Base-by-base conservation (phyloP, 1,284 basidiomycete species). In the Rhodofomes roseus region DNA sequence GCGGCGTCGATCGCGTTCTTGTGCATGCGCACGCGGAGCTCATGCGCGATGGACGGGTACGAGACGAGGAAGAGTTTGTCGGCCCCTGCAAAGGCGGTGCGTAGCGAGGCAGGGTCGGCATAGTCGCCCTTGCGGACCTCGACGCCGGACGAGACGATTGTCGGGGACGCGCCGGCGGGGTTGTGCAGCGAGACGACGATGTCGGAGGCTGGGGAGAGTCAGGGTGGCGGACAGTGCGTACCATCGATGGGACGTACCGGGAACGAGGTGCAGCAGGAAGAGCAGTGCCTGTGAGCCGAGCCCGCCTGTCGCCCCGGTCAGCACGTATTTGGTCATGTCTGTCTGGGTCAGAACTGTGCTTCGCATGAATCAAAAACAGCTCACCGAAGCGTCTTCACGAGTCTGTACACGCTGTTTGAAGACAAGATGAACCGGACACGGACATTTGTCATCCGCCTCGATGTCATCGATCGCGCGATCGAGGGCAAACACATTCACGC, bases 1-100 rank as follows among this genome's bases (percentile, higher is more conserved):
- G 76, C 76, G 11, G 77, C 76, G 55, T 76, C 75, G 67, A 78
- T 77, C 22, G 76, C 77, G 58, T 62, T 68, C 50, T 57, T 66
- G 66, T 78, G 76, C 55, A 61, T 62, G 44, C 56, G 51, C 51
- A 73, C 72, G 56, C 74, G 71, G 27, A 73, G 61, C 31, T 70
- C 66, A 65, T 73, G 65, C 16, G 70, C 68, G 62, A 77, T 74
- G 61, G 62, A 66, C 1, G 75, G 75, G 64, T 74, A 76, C 9
- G 75, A 77, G 53, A 77, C 67, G 67, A 78, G 62, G 44, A 78
- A 69, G 58, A 77, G 69, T 44, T 66, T 72, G 62, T 74, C 68
- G 11, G 69, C 73, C 22, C 74, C 72, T 0, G 63, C 57, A 64
- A 75, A 77, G 27, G 75, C 73, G 5, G 55, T 51, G 60, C 71